These are phyloP conservation scores for Colletotrichum gloeosporioides DNA, from an alignment of 2,329 filamentous ascomycete species.

Conservation along the genomic window DNA sequence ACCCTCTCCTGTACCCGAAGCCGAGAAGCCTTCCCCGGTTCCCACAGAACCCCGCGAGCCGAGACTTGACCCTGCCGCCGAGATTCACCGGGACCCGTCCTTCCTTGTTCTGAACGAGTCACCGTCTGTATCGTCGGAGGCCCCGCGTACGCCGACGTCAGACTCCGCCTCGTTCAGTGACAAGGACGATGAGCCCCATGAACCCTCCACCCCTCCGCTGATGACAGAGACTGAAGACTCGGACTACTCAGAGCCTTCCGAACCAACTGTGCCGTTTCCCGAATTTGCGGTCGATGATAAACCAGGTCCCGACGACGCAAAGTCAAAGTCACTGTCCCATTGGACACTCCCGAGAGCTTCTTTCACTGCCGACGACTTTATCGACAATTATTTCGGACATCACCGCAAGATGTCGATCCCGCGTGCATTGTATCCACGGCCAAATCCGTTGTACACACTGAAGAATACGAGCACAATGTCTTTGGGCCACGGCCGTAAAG, in stretches of 20 bases:
- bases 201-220: slow-evolving; percentile 8
- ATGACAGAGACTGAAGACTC: slow-evolving; percentile 20
- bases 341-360: slow-evolving; percentile 8
- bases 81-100: not conserved
- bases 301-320: not conserved
- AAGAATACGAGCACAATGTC: not conserved
- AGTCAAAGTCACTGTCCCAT: slow-evolving; percentile 1
- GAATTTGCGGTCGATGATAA: not conserved
- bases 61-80: not conserved
- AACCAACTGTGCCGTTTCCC: slow-evolving; percentile 5
- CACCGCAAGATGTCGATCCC: slow-evolving; percentile 6
- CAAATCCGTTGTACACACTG: slow-evolving; percentile 1
- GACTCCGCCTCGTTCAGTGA: slow-evolving; percentile 10
- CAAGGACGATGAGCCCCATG: not conserved
- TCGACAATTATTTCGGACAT: not conserved
- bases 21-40: not conserved
- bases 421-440: slow-evolving; percentile 6
- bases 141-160: not conserved
- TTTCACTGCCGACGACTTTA: slow-evolving; percentile 5
- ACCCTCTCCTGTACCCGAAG: not conserved
- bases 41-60: not conserved
- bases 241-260: slow-evolving; percentile 15
- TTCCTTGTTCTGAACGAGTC: not conserved
- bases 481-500: slow-evolving; percentile 19
- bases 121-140: not conserved